phyloP scores from a whole-genome alignment of 768 basidiomycete genomes.

The Astraeus odoratus region DNA sequence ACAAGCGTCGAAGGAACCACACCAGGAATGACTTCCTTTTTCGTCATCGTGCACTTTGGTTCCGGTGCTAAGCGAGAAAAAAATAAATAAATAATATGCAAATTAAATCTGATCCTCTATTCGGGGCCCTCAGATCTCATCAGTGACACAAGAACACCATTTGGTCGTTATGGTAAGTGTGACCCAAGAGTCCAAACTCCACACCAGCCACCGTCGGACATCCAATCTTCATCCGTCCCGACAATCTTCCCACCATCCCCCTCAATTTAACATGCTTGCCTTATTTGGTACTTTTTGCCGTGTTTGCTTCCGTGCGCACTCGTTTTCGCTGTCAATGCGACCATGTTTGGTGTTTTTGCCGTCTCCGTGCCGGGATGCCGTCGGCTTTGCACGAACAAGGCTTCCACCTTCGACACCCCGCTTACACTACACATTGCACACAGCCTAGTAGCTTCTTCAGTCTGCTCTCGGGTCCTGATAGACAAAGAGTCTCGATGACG shows the following conservation, averaged over 20 bases:
- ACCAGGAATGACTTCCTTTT: no score
- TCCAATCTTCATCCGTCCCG: neutral
- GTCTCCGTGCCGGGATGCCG: no score
- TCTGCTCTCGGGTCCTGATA: no score
- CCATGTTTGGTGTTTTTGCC: neutral
- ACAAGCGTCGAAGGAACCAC: neutral
- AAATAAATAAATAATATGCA: neutral
- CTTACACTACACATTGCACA: no score
- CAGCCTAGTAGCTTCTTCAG: no score
- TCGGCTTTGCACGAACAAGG: no score
- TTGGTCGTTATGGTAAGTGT: neutral
- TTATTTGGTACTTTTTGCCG: neutral
- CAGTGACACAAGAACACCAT: no score
- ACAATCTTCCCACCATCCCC: neutral
- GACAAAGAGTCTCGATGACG: neutral
- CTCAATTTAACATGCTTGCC: neutral
- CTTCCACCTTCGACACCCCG: no score
- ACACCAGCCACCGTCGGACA: neutral
- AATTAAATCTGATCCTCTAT: neutral
- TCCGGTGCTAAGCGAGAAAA: neutral
- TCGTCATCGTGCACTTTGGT: no score
- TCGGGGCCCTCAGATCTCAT: no score
- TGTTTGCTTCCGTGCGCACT: neutral
- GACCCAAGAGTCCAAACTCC: neutral
- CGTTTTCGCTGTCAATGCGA: neutral